Percentiles rank a stretch among this genome's conserved stretches.
phyloP scores from a whole-genome alignment of 768 basidiomycete species.

The Boletus edulis region DNA sequence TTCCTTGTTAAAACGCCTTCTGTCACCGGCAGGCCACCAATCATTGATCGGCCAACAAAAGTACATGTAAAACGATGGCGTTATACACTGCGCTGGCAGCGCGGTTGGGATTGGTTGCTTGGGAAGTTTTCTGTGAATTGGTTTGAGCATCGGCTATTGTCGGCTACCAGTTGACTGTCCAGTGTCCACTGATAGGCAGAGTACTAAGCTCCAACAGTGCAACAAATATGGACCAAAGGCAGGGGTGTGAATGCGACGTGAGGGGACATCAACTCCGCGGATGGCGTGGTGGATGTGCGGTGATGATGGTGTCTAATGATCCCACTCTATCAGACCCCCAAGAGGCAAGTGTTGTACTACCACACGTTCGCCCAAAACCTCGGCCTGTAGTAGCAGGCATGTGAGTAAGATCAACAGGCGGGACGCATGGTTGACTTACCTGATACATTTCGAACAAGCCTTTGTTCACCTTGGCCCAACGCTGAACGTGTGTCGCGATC shows the following conservation, averaged over 20 bases:
- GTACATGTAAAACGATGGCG: not conserved
- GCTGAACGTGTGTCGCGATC: conserved; percentile 85
- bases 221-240: not conserved
- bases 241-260: conserved; percentile 15
- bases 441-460: conserved; percentile 97
- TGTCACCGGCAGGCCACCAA: not conserved
- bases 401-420: not conserved
- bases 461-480: conserved; percentile 86
- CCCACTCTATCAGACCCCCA: conserved; percentile 79
- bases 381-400: conserved; percentile 48
- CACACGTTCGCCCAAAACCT: conserved; percentile 92
- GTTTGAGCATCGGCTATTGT: not conserved
- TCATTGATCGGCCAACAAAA: not conserved
- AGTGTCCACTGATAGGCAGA: not conserved
- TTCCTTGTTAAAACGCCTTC: not conserved
- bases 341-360: conserved; percentile 93
- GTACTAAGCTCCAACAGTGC: not conserved
- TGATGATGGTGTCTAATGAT: conserved; percentile 14
- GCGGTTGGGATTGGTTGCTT: conserved; percentile 8
- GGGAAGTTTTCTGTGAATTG: conserved; percentile 4
- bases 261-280: conserved; percentile 18
- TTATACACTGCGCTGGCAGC: not conserved
- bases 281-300: not conserved
- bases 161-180: not conserved
- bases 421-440: conserved; percentile 36